Conservation (phyloP, 2,329 filamentous ascomycete genomes). For the Alternaria longipes region DNA sequence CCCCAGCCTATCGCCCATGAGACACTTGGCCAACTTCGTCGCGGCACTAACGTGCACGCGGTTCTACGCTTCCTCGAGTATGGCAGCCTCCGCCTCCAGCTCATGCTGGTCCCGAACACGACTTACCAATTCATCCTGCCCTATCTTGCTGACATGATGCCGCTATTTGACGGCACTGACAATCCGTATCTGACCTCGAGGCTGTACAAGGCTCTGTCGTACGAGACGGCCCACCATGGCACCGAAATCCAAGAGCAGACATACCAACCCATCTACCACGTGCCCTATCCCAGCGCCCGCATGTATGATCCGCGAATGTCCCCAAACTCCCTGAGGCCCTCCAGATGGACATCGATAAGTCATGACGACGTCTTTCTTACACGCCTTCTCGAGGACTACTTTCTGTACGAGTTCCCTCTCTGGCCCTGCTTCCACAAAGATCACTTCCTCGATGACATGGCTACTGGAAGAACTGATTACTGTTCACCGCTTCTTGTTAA, state of each 20-base stretch:
- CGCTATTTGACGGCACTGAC: neutral
- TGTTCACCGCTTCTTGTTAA: neutral
- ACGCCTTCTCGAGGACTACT: constrained; percentile 18
- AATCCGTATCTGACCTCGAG: constrained; percentile 8
- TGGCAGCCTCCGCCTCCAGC: constrained; percentile 11
- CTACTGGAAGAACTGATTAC: constrained; percentile 2
- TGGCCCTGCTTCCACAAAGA: constrained; percentile 23
- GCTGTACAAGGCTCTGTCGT: neutral
- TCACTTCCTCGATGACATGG: constrained; percentile 21
- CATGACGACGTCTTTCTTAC: constrained; percentile 16
- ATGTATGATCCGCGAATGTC: constrained; percentile 16
- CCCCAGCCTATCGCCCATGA: neutral
- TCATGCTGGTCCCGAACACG: constrained; percentile 3
- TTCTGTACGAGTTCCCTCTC: constrained; percentile 16
- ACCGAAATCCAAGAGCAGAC: neutral
- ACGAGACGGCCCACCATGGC: neutral
- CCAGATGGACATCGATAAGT: constrained; percentile 17
- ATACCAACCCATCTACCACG: neutral
- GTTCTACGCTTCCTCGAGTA: constrained; percentile 5
- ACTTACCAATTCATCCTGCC: constrained; percentile 7
- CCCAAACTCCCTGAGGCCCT: constrained; percentile 1
- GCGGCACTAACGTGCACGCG: neutral
- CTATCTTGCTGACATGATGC: constrained; percentile 6
- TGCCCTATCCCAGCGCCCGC: constrained; percentile 7
- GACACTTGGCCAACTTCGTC: neutral